phyloP scores from a whole-genome alignment of 1,284 basidiomycete genomes.

The Cystobasidium sp. region DNA sequence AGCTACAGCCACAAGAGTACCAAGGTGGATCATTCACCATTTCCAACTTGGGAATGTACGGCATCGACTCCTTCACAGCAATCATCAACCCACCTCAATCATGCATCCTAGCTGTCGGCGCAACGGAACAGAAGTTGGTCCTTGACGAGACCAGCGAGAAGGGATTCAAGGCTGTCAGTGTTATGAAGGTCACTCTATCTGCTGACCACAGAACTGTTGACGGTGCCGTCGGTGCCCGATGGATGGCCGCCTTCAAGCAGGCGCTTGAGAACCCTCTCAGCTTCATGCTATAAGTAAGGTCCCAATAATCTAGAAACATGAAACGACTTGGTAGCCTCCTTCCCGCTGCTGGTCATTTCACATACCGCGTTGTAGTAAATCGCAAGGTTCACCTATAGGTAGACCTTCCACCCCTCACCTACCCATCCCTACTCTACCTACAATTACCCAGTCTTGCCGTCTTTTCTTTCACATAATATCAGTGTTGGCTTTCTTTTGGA shows the following conservation, averaged over 20 bases:
- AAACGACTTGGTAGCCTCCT: neutral
- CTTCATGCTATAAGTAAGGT: conserved; percentile 53
- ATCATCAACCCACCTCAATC: conserved; percentile 99
- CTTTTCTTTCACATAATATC: neutral
- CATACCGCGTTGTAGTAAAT: neutral
- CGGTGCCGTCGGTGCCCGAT: conserved; percentile 86
- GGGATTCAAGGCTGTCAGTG: conserved; percentile 86
- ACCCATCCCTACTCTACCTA: neutral
- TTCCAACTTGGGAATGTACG: conserved; percentile 99
- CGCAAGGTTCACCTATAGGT: too few species aligned
- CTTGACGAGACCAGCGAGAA: conserved; percentile 86
- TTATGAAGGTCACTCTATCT: conserved; percentile 96
- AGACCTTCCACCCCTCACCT: neutral
- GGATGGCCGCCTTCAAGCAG: conserved; percentile 92
- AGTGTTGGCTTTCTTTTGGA: neutral
- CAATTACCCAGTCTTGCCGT: neutral
- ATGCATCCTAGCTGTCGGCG: conserved; percentile 94
- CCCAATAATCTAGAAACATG: neutral
- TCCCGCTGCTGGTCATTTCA: neutral
- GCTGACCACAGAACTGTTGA: conserved; percentile 92
- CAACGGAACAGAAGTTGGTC: conserved; percentile 83
- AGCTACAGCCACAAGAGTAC: conserved; percentile 94
- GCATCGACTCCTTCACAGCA: conserved; percentile 86
- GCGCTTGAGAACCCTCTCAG: conserved; percentile 80
- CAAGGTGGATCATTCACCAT: conserved; percentile 99